Base-by-base conservation (phyloP, 225 moss, liverwort and hornwort species). In the Marchantia paleacea region DNA sequence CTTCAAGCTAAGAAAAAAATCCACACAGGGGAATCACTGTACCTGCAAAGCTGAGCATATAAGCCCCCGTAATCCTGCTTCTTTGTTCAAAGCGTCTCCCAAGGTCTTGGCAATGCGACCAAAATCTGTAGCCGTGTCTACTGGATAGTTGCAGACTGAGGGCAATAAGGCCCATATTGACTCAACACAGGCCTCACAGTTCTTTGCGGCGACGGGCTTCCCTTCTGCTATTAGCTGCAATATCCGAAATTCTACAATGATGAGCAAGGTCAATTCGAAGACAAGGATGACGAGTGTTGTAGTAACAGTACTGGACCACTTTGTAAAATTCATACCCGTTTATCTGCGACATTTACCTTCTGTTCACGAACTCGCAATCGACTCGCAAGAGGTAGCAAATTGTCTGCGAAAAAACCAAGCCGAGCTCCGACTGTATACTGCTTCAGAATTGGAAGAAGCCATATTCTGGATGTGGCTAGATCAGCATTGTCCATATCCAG, bases 401-500 rank as follows among this genome's bases (percentile, higher is more conserved):
- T 60, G 67, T 94, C 92, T 62, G 88, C 90, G 75, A 91, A 99
- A 69, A 91, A 95, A 51, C 89, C 85, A 79, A 99, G 89, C 70
- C 89, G 88, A 76, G 94, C 89, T 28, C 99, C 95, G 75, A 99
- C 90, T 57, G 89, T 85, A 74, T 94, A 94, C 90, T 99, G 99
- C 87, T 94, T 99, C 83, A 99, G 63, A 72, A 95, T 94, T 65
- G 99, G 99, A 58, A 99, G 92, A 83, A 99, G 88, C 95, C 99
- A 99, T 12, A 91, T 90, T 62, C 95, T 88, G 63, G 99, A 92
- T 31, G 87, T 83, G 29, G 87, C 86, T 75, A 95, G 89, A 79
- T 92, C 96, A 22, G 85, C 24, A 61, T 86, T 92, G 81, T 99
- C 95, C 95, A 99, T 94, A 10, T 94, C 91, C 78, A 99, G 86